Percentiles rank a stretch among this genome's conserved stretches.
phyloP scores from a whole-genome alignment of 345 rosid species.

The Laguncularia racemosa region DNA sequence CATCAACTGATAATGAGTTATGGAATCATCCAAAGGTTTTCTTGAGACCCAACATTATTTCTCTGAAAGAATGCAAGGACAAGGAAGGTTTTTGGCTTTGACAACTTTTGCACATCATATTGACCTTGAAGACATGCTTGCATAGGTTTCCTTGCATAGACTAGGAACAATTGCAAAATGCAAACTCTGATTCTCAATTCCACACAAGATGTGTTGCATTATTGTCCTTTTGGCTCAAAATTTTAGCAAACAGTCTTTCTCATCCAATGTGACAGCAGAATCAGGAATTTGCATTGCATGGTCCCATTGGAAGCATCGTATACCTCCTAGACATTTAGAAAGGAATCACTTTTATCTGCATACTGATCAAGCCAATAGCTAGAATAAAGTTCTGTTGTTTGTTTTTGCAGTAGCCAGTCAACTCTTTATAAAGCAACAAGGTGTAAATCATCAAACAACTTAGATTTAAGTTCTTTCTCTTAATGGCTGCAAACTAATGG shows the following conservation, averaged over 20 bases:
- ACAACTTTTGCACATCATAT: constrained; percentile 44
- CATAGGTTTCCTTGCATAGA: constrained; percentile 89
- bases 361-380: constrained; percentile 88
- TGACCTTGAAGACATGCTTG: constrained; percentile 88
- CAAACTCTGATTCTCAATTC: constrained; percentile 96
- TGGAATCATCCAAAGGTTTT: constrained; percentile 73
- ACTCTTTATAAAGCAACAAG: constrained; percentile 88
- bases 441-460: constrained; percentile 85
- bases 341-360: constrained; percentile 89
- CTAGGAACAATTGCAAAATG: constrained; percentile 84
- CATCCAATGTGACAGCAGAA: constrained; percentile 59
- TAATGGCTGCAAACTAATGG: too few species aligned
- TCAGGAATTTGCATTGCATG: constrained; percentile 77
- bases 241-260: constrained; percentile 47
- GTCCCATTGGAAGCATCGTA: constrained; percentile 87
- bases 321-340: constrained; percentile 75
- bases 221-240: constrained; percentile 53
- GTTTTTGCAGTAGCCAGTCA: constrained; percentile 94
- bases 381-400: constrained; percentile 85
- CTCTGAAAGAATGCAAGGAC: constrained; percentile 59
- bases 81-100: constrained; percentile 41
- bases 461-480: constrained; percentile 75
- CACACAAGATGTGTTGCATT: constrained; percentile 46
- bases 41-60: constrained; percentile 41
- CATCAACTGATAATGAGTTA: constrained; percentile 56